Percentiles rank a stretch among this genome's conserved stretches.
These are phyloP conservation scores for Clarireedia hainanense DNA, from an alignment of 2,329 filamentous ascomycete species.

Conservation along the genomic window DNA sequence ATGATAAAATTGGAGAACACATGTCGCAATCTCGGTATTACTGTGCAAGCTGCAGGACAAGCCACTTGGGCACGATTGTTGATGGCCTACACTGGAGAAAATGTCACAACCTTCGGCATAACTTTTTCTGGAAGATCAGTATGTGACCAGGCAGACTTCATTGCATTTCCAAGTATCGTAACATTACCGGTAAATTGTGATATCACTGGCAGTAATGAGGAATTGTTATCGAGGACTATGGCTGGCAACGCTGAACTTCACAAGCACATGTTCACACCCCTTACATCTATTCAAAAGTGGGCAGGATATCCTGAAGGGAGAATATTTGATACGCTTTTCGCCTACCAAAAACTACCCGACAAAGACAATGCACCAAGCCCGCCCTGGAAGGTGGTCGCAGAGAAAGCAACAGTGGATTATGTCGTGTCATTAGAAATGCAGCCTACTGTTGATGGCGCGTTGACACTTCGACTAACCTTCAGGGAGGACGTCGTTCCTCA, in stretches of 20 bases:
- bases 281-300: conserved; percentile 66
- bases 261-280: conserved; percentile 62
- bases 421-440: conserved; percentile 74
- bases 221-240: conserved; percentile 57
- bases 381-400: conserved; percentile 54
- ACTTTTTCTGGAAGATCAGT: conserved; percentile 67
- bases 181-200: conserved; percentile 67
- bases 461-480: conserved; percentile 61
- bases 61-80: conserved; percentile 72
- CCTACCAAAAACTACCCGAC: conserved; percentile 59
- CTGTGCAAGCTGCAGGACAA: conserved; percentile 68
- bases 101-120: conserved; percentile 66
- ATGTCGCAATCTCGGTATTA: conserved; percentile 54
- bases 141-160: conserved; percentile 47
- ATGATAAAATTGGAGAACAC: conserved; percentile 43
- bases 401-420: conserved; percentile 68
- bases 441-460: conserved; percentile 36
- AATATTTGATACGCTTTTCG: conserved; percentile 79
- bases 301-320: conserved; percentile 55
- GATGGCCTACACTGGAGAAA: conserved; percentile 68
- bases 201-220: conserved; percentile 44
- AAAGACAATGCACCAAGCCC: conserved; percentile 14
- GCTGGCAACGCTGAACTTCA: conserved; percentile 55
- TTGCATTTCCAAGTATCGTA: conserved; percentile 71
- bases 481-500: conserved; percentile 55